Conservation (phyloP, 345 rosid species). For the Conringia planisiliqua region DNA sequence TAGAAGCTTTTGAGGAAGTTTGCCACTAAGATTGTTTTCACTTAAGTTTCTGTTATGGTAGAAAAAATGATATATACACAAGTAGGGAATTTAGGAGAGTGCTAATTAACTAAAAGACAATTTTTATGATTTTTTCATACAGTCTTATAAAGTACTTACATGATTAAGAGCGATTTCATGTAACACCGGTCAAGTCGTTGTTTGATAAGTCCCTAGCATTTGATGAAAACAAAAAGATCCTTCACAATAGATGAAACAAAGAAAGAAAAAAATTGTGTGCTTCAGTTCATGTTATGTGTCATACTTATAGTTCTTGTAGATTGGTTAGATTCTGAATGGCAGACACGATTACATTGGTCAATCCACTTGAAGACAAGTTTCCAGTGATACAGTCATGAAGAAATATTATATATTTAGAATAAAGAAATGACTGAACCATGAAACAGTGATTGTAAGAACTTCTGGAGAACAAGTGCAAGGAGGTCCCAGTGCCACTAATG, state of each 20-base stretch:
- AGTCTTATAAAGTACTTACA: background rate
- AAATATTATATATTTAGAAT: background rate
- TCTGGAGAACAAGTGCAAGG: background rate
- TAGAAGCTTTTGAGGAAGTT: constrained; percentile 34
- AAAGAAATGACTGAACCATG: background rate
- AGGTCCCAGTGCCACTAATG: background rate
- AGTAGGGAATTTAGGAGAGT: too few species aligned
- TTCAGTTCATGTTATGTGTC: background rate
- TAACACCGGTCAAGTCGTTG: constrained; percentile 26
- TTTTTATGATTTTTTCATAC: background rate
- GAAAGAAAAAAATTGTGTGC: background rate
- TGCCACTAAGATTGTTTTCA: constrained; percentile 40
- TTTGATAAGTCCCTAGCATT: constrained; percentile 18
- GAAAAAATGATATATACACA: background rate
- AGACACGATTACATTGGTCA: constrained; percentile 22
- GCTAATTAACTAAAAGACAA: background rate
- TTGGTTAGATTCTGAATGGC: constrained; percentile 29
- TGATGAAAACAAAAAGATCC: background rate
- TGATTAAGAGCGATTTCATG: constrained; percentile 16
- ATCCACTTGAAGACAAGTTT: constrained; percentile 39
- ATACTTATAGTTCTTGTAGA: constrained; percentile 40
- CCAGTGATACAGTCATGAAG: background rate
- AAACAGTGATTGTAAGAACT: background rate
- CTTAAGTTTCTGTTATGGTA: background rate
- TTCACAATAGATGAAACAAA: background rate